Conservation (phyloP, 345 rosid species). For the Moricandia moricandioides region DNA sequence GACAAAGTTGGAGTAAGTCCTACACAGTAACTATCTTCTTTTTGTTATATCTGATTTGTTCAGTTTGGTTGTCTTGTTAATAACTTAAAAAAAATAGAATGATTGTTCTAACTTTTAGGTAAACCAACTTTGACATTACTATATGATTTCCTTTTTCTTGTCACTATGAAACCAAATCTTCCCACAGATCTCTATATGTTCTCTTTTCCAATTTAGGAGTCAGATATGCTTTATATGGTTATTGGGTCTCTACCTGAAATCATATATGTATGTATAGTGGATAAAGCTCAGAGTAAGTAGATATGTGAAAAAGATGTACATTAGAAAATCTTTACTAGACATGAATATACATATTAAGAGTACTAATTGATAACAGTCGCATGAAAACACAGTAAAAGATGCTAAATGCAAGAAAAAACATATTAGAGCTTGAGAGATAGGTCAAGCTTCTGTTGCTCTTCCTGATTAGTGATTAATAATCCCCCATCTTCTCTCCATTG, state of each 20-base stretch:
- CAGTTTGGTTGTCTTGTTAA: constrained; percentile 30
- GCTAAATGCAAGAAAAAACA: constrained; percentile 5
- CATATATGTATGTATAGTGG: not conserved
- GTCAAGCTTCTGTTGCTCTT: constrained; percentile 59
- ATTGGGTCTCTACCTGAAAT: constrained; percentile 26
- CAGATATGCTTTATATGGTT: constrained; percentile 5
- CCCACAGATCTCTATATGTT: constrained; percentile 15
- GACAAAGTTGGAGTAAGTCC: not conserved
- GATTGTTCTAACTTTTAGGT: constrained; percentile 39
- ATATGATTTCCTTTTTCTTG: constrained; percentile 32
- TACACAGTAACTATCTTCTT: constrained; percentile 1
- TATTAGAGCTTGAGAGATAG: constrained; percentile 65
- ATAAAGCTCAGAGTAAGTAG: not conserved
- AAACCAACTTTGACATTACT: constrained; percentile 34
- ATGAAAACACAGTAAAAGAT: not conserved
- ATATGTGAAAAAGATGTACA: constrained; percentile 11
- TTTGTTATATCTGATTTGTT: constrained; percentile 6
- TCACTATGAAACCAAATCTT: constrained; percentile 33
- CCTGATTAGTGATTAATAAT: constrained; percentile 38
- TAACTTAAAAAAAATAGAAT: constrained; percentile 24
- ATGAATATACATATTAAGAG: constrained; percentile 31
- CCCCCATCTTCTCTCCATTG: constrained; percentile 39
- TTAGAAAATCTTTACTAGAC: not conserved
- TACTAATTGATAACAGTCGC: constrained; percentile 19
- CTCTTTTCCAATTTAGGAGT: not conserved